phyloP scores from a whole-genome alignment of 805 yeast species.

The Yarrowia yakushimensis region DNA sequence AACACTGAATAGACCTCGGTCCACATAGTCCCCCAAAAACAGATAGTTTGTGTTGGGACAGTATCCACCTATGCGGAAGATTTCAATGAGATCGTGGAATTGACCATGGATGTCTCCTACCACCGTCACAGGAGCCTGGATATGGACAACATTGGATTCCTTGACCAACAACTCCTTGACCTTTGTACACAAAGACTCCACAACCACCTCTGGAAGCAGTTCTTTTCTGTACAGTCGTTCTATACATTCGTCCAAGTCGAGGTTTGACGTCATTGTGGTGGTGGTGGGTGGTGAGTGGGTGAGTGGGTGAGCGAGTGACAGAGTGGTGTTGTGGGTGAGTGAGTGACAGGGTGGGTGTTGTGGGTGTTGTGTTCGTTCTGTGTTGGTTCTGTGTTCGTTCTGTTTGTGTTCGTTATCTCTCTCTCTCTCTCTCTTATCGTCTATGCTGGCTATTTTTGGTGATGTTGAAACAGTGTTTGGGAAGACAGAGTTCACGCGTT shows the following conservation, averaged over 20 bases:
- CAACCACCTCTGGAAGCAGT: constrained; percentile 65
- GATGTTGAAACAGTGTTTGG: constrained; percentile 9
- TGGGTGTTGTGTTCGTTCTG: neutral
- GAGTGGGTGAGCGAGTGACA: neutral
- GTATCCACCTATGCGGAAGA: constrained; percentile 88
- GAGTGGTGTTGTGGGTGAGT: neutral
- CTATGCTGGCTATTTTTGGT: neutral
- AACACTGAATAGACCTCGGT: constrained; percentile 87
- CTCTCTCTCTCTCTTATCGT: neutral
- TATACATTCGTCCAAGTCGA: constrained; percentile 59
- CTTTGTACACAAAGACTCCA: constrained; percentile 71
- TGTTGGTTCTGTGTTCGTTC: neutral
- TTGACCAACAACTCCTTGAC: constrained; percentile 73
- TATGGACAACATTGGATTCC: constrained; percentile 83
- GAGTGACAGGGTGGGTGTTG: neutral
- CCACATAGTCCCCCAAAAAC: constrained; percentile 94
- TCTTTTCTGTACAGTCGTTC: constrained; percentile 62
- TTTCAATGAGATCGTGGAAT: constrained; percentile 87
- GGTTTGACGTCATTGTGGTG: neutral
- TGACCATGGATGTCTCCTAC: constrained; percentile 99
- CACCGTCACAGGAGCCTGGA: constrained; percentile 83
- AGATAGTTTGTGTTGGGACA: constrained; percentile 92
- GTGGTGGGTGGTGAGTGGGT: too few species aligned
- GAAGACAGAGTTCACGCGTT: constrained; percentile 13
- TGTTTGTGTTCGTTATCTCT: too few species aligned